phyloP scores from a whole-genome alignment of 1,284 basidiomycete species.

The Puccinia horiana region DNA sequence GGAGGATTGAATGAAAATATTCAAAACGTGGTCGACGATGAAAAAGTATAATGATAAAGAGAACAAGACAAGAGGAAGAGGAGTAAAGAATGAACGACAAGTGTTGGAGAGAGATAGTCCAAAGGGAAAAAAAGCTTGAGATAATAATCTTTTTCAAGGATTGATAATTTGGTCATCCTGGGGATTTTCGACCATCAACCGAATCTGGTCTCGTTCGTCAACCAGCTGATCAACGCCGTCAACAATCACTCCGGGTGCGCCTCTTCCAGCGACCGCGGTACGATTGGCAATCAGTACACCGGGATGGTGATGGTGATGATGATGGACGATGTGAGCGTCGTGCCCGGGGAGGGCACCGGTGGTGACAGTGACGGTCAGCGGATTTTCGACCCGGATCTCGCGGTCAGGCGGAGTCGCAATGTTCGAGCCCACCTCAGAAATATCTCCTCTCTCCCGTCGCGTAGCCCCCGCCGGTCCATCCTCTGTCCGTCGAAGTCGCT shows the following conservation, averaged over 20 bases:
- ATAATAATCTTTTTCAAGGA: background rate
- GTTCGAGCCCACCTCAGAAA: background rate
- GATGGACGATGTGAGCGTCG: slow-evolving; percentile 1
- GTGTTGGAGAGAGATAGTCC: background rate
- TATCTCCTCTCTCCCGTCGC: background rate
- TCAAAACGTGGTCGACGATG: no score
- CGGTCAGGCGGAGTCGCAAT: slow-evolving; percentile 45
- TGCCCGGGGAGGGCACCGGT: background rate
- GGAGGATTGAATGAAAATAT: no score
- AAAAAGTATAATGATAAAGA: background rate
- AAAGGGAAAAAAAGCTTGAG: background rate
- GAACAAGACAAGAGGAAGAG: background rate
- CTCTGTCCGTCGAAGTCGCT: slow-evolving; percentile 12
- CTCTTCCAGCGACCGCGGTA: background rate
- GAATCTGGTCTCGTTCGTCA: slow-evolving; percentile 39
- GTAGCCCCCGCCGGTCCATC: background rate
- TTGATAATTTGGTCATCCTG: slow-evolving; percentile 11
- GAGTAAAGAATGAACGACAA: background rate
- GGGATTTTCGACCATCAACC: slow-evolving; percentile 25
- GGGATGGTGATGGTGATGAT: background rate
- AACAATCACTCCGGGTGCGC: background rate
- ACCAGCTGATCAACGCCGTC: background rate
- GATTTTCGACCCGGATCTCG: slow-evolving; percentile 12
- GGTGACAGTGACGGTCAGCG: background rate
- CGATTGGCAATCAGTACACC: background rate